Evolutionary conservation across 345 rosid species (phyloP), one percentile per base, ranked within the genome.

Genomic region (Eucalyptus curtisii): DNA sequence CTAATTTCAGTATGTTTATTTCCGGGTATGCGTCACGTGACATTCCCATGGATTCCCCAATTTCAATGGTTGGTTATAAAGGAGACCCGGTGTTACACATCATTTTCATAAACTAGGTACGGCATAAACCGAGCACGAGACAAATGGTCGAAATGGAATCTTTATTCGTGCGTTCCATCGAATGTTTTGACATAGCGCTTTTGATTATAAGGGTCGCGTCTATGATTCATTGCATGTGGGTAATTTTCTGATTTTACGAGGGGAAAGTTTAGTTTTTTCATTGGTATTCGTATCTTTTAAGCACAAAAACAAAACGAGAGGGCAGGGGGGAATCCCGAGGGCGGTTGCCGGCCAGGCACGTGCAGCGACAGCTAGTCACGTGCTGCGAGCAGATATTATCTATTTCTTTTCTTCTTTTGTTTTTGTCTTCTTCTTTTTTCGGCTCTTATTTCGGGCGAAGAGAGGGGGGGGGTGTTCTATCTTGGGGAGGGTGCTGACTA

Each of bases 41-140:
- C 45, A 10, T 37, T 33, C 45, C 81, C 44, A 20, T 37, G 40
- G 27, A 71, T 71, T 10, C 45, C 44, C 45, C 14, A 5, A 19
- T 10, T 19, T 19, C 42, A 17, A 3, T 3, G 13, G 9, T 68
- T 59, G n/a, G 31, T 12, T n/a, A 13, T 5, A 12, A 5, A 25
- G 15, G n/a, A 5, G 6, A 55, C 12, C 2, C 12, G 10, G 37
- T 16, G 2, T 16, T 5, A 4, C 37, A 1, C 19, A n/a, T 64
- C 37, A n/a, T 14, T n/a, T 64, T 64, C 76, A 64, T 15, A 10
- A 64, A 6, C 40, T 15, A n/a, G 9, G 76, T n/a, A 14, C 14
- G 76, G 76, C 76, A 8, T 2, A n/a, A 33, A 68, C 20, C 13
- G 4, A 68, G 11, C 4, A 9, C 25, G 81, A 37, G 22, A 3